Conservation (phyloP, 1,139 yeast genomes). For the Kurtzmaniella quercitrusa region DNA sequence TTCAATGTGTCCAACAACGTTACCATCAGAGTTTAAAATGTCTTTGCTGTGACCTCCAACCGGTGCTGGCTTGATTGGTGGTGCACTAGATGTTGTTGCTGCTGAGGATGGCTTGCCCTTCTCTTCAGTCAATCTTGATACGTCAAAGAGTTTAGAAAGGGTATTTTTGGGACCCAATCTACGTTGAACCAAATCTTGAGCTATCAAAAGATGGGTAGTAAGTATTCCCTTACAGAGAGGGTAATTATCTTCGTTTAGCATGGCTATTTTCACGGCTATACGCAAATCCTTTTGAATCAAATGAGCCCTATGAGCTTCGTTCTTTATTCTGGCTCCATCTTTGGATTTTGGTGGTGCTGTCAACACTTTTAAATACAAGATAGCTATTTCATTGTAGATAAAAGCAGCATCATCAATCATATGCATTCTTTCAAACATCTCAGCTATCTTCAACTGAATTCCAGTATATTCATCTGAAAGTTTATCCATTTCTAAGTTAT, state of each 20-base stretch:
- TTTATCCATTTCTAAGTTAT: conserved; percentile 44
- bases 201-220: conserved; percentile 59
- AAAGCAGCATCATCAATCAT: conserved; percentile 60
- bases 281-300: conserved; percentile 69
- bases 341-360: conserved; percentile 25
- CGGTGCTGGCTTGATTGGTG: background rate
- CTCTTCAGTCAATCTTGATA: background rate
- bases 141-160: background rate
- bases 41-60: background rate
- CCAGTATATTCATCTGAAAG: conserved; percentile 59
- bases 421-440: conserved; percentile 70
- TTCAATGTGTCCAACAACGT: conserved; percentile 17
- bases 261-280: conserved; percentile 63
- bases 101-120: background rate
- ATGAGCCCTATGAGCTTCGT: conserved; percentile 44
- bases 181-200: conserved; percentile 46
- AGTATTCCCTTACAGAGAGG: conserved; percentile 55
- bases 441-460: conserved; percentile 78
- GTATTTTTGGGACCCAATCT: conserved; percentile 11
- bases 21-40: conserved; percentile 10
- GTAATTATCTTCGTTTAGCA: conserved; percentile 48
- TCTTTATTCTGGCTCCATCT: conserved; percentile 18
- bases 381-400: conserved; percentile 63
- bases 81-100: background rate
- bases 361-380: conserved; percentile 58